Conservation (phyloP, 768 basidiomycete genomes). For the Polyporus arcularius region DNA sequence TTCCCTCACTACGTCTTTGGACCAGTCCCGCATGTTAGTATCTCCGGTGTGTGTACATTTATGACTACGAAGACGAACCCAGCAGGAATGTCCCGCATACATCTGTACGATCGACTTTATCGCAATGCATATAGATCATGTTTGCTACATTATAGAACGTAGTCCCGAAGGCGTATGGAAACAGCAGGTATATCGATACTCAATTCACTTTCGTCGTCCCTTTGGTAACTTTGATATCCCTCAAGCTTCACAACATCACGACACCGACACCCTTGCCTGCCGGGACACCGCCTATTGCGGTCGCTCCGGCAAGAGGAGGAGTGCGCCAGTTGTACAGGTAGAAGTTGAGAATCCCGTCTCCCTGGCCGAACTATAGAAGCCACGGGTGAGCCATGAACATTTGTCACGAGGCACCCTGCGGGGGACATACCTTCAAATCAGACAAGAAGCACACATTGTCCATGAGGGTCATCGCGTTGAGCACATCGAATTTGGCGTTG, state of each 20-base stretch:
- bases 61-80: background rate
- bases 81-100: background rate
- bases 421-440: conserved; percentile 70
- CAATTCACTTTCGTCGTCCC: too few relatives aligned
- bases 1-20: background rate
- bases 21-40: background rate
- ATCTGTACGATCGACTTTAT: conserved; percentile 10
- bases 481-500: conserved; percentile 89
- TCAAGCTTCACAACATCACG: conserved; percentile 86
- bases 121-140: conserved; percentile 5
- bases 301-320: conserved; percentile 71
- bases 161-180: background rate
- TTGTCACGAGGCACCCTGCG: conserved; percentile 2
- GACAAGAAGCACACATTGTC: conserved; percentile 84
- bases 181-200: background rate
- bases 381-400: background rate
- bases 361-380: conserved; percentile 76
- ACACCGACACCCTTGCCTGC: conserved; percentile 86
- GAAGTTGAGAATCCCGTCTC: conserved; percentile 89
- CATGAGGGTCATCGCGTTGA: conserved; percentile 94
- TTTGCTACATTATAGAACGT: conserved; percentile 4
- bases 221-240: background rate
- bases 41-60: background rate
- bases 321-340: conserved; percentile 97
- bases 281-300: conserved; percentile 46